Percentiles rank a stretch among this genome's conserved stretches.
Conservation (phyloP, 495 filamentous ascomycete genomes). For the Daldinia bambusicola region DNA sequence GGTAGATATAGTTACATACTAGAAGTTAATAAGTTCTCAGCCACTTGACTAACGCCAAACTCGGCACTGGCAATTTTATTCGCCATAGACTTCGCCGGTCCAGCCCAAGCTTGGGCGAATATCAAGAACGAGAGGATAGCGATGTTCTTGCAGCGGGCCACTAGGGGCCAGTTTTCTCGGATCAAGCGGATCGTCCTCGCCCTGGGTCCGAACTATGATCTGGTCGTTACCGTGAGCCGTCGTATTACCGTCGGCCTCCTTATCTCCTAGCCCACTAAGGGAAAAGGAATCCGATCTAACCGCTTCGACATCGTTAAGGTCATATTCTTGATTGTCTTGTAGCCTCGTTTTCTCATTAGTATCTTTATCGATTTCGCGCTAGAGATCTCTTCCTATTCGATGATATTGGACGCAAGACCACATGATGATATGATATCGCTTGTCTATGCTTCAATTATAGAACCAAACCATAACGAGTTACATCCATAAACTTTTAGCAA, state of each 20-base stretch:
- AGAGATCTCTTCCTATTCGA: constrained; percentile 16
- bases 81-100: constrained; percentile 49
- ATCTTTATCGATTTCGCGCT: not conserved
- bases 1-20: too few relatives aligned
- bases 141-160: constrained; percentile 46
- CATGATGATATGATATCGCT: not conserved
- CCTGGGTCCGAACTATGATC: constrained; percentile 26
- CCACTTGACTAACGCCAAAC: constrained; percentile 44
- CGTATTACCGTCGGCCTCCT: not conserved
- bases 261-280: not conserved
- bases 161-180: constrained; percentile 50
- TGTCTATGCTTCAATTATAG: not conserved
- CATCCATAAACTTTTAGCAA: too few relatives aligned
- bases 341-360: not conserved
- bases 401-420: constrained; percentile 20
- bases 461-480: too few relatives aligned
- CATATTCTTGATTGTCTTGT: not conserved
- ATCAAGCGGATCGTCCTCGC: constrained; percentile 44
- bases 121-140: constrained; percentile 53
- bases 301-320: constrained; percentile 2
- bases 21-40: constrained; percentile 47
- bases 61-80: constrained; percentile 44
- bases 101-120: constrained; percentile 49
- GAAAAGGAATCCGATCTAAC: not conserved
- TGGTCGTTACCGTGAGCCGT: constrained; percentile 10